Evolutionary conservation across 805 yeast species (phyloP).

Genomic region (Cyberlindnera bimundalis): DNA sequence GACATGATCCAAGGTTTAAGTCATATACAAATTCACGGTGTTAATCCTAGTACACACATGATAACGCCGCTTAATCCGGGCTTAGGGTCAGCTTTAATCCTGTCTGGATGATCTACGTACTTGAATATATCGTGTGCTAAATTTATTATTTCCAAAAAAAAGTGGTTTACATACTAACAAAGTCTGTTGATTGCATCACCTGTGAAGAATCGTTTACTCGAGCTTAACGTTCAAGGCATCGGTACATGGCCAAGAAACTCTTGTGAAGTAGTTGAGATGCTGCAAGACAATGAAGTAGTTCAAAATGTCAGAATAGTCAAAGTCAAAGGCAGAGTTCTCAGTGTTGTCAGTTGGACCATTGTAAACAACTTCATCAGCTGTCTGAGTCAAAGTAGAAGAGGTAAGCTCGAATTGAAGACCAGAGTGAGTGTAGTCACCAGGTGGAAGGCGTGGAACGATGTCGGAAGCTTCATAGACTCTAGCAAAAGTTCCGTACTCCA

Average conservation of each 20-base stretch:
- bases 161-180: no score
- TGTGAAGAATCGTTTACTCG: no score
- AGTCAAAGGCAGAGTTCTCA: slow-evolving; percentile 10
- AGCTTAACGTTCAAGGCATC: slow-evolving; percentile 12
- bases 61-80: no score
- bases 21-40: no score
- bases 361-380: slow-evolving; percentile 18
- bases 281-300: slow-evolving; percentile 18
- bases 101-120: no score
- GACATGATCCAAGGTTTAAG: no score
- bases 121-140: no score
- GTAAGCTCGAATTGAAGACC: slow-evolving; percentile 33
- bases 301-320: slow-evolving; percentile 11
- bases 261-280: slow-evolving; percentile 20
- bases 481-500: slow-evolving; percentile 33
- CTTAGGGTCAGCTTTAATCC: no score
- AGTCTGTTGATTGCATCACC: no score
- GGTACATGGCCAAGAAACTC: slow-evolving; percentile 26
- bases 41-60: no score
- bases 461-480: slow-evolving; percentile 58
- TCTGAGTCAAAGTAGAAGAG: slow-evolving; percentile 35
- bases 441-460: slow-evolving; percentile 58
- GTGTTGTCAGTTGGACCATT: slow-evolving; percentile 17
- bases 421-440: slow-evolving; percentile 30
- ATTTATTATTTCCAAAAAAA: no score